phyloP scores from a whole-genome alignment of 2,329 filamentous ascomycete genomes.

The Pseudogymnoascus verrucosus region DNA sequence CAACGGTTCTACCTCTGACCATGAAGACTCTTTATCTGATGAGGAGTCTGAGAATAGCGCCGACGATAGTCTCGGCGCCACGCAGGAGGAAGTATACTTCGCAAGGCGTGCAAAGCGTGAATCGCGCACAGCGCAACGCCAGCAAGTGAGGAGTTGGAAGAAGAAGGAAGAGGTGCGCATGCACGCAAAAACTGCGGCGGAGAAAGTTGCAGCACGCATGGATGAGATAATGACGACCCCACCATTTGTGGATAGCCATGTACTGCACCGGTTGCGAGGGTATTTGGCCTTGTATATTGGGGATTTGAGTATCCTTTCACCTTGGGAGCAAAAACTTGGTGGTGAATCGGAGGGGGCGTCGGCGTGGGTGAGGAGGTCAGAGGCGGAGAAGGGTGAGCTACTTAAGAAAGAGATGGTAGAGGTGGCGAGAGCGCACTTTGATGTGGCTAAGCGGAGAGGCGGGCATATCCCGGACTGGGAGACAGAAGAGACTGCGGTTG shows the following conservation, averaged over 20 bases:
- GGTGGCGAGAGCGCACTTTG: conserved; percentile 33
- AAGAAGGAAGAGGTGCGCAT: conserved; percentile 24
- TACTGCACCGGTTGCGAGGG: conserved; percentile 52
- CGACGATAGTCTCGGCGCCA: conserved; percentile 14
- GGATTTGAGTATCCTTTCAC: conserved; percentile 49
- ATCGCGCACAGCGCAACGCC: conserved; percentile 11
- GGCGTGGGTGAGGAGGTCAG: conserved; percentile 17
- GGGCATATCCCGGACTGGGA: conserved; percentile 11
- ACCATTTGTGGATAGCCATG: conserved; percentile 60
- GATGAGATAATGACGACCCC: conserved; percentile 61
- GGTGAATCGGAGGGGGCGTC: conserved; percentile 11
- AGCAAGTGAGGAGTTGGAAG: conserved; percentile 17
- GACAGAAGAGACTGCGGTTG: neutral
- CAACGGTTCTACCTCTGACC: conserved; percentile 22
- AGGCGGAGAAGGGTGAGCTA: conserved; percentile 19
- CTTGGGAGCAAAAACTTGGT: conserved; percentile 14
- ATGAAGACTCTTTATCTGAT: conserved; percentile 16
- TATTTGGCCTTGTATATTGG: conserved; percentile 66
- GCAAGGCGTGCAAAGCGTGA: conserved; percentile 11
- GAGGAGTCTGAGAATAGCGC: conserved; percentile 20
- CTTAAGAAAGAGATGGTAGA: conserved; percentile 27
- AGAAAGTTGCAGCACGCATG: conserved; percentile 58
- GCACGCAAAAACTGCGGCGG: conserved; percentile 37
- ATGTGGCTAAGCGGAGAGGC: conserved; percentile 26
- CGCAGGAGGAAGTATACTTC: conserved; percentile 11